These are phyloP conservation scores for Candida tallmaniae DNA, from an alignment of 805 yeast species.

Conservation along the genomic window DNA sequence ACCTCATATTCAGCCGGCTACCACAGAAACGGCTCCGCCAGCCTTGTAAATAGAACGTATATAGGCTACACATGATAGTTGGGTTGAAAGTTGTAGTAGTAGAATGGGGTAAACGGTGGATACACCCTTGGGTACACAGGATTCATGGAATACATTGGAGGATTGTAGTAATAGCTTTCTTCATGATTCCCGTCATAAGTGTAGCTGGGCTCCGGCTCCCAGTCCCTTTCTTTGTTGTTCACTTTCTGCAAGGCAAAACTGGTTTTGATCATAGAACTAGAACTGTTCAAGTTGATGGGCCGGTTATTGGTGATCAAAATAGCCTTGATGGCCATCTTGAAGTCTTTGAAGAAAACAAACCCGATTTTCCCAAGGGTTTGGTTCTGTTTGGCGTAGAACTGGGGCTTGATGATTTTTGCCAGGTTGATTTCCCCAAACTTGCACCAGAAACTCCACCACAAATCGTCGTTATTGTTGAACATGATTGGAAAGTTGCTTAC, in stretches of 20 bases:
- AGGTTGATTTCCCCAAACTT: slow-evolving; percentile 38
- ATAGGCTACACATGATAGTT: no score
- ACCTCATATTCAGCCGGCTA: slow-evolving; percentile 8
- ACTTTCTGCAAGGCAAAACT: slow-evolving; percentile 40
- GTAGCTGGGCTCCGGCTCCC: no score
- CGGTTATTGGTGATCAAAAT: slow-evolving; percentile 50
- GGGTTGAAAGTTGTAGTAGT: neutral
- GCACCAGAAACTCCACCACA: slow-evolving; percentile 36
- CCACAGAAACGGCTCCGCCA: slow-evolving; percentile 21
- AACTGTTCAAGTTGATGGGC: slow-evolving; percentile 19
- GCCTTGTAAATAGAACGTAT: slow-evolving; percentile 19
- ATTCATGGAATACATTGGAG: no score
- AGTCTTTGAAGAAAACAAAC: slow-evolving; percentile 58
- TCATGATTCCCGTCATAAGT: no score
- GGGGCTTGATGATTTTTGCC: slow-evolving; percentile 41
- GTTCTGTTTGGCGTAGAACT: slow-evolving; percentile 23
- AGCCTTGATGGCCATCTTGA: slow-evolving; percentile 59
- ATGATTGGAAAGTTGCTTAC: slow-evolving; percentile 57
- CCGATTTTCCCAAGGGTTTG: slow-evolving; percentile 40
- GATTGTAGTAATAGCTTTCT: no score
- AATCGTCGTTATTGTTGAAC: slow-evolving; percentile 50
- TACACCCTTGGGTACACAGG: neutral
- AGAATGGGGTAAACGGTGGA: no score
- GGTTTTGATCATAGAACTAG: slow-evolving; percentile 27
- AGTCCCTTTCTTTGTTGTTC: no score